A percentile compares a stretch with the other conserved stretches of the same genome.
Evolutionary conservation across 495 filamentous ascomycete genomes (phyloP).

Genomic region (Xylona heveae): DNA sequence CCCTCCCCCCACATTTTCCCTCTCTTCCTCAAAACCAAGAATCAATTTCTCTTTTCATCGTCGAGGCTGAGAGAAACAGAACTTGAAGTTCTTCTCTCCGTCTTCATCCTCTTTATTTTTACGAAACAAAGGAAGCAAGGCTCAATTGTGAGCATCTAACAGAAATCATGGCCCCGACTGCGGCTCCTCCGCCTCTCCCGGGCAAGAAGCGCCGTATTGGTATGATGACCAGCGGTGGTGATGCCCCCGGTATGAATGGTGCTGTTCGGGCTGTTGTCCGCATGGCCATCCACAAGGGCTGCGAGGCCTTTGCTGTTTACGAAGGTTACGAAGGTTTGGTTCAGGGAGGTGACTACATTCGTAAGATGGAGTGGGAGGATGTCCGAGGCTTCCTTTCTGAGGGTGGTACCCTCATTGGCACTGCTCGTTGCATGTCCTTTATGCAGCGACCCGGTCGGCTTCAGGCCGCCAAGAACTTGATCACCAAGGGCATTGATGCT

Average conservation of each 20-base stretch:
- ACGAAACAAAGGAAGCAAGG: too few relatives aligned
- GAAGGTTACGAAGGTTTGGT: slow-evolving; percentile 97
- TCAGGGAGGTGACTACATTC: slow-evolving; percentile 68
- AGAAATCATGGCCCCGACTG: neutral
- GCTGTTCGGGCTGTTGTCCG: slow-evolving; percentile 85
- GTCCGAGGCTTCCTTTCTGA: slow-evolving; percentile 88
- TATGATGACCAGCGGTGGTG: slow-evolving; percentile 91
- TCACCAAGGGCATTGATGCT: slow-evolving; percentile 82
- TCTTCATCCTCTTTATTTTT: too few relatives aligned
- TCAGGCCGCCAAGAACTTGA: slow-evolving; percentile 76
- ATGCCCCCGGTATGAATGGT: slow-evolving; percentile 96
- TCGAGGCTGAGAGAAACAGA: too few relatives aligned
- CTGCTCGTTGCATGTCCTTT: slow-evolving; percentile 77
- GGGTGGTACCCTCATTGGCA: slow-evolving; percentile 92
- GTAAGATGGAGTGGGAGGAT: slow-evolving; percentile 77
- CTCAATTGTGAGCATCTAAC: too few relatives aligned
- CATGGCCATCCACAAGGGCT: slow-evolving; percentile 69
- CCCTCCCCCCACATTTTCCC: neutral
- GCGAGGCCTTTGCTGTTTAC: slow-evolving; percentile 74
- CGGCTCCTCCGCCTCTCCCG: neutral
- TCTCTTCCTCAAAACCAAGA: neutral
- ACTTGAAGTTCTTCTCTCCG: too few relatives aligned
- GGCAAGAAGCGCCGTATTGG: slow-evolving; percentile 56
- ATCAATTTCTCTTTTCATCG: neutral
- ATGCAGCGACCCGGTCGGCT: slow-evolving; percentile 68